phyloP scores from a whole-genome alignment of 2,329 filamentous ascomycete genomes.

The Polytolypa hystricis region DNA sequence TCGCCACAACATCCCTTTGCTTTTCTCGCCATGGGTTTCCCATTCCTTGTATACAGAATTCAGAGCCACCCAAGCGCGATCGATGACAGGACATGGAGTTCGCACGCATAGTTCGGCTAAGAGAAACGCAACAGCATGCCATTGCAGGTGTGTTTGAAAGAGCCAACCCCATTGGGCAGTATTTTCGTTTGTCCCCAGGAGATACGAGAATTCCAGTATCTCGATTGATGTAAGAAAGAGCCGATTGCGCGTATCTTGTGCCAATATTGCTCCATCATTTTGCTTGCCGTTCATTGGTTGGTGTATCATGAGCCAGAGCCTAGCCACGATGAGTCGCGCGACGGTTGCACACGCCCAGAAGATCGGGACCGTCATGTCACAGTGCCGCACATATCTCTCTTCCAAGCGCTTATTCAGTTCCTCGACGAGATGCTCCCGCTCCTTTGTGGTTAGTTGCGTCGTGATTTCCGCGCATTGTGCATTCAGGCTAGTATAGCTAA shows the following conservation, averaged over 20 bases:
- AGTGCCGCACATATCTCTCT: conserved; percentile 43
- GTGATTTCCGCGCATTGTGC: conserved; percentile 12
- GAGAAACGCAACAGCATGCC: conserved; percentile 53
- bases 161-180: conserved; percentile 56
- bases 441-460: conserved; percentile 17
- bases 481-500: conserved; percentile 27
- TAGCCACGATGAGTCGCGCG: conserved; percentile 60
- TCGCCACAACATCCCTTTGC: conserved; percentile 51
- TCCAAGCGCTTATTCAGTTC: conserved; percentile 45
- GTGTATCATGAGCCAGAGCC: conserved; percentile 67
- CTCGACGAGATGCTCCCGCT: conserved; percentile 38
- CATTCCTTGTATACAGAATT: conserved; percentile 34
- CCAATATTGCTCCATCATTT: conserved; percentile 43
- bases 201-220: conserved; percentile 58
- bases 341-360: conserved; percentile 61
- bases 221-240: conserved; percentile 63
- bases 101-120: conserved; percentile 49
- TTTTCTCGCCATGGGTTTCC: conserved; percentile 26
- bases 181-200: conserved; percentile 52
- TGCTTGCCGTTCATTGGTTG: conserved; percentile 56
- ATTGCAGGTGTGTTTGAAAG: conserved; percentile 54
- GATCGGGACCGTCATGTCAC: conserved; percentile 42
- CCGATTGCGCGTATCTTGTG: conserved; percentile 53
- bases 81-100: conserved; percentile 45
- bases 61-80: conserved; percentile 50